phyloP scores from a whole-genome alignment of 2,329 filamentous ascomycete genomes.

The Beauveria varroae region DNA sequence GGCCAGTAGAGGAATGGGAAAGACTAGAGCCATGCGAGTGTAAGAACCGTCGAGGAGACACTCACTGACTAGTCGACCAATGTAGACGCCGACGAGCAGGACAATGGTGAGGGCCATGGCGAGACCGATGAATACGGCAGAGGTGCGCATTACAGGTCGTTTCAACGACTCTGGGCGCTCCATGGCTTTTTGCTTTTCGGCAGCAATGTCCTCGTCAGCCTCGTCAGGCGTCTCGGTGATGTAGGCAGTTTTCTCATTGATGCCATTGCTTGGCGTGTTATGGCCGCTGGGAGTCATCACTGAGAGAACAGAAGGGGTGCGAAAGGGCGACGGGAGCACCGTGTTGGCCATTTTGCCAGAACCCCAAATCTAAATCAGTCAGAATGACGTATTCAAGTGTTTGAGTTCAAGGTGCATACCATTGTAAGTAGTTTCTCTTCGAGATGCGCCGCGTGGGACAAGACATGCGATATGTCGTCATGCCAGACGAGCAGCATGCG shows the following conservation, averaged over 20 bases:
- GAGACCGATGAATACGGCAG: conserved; percentile 31
- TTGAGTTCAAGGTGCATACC: conserved; percentile 20
- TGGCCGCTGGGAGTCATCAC: conserved; percentile 1
- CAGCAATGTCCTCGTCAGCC: conserved; percentile 12
- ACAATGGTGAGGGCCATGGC: conserved; percentile 29
- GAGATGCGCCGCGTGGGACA: conserved; percentile 28
- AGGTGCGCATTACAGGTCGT: conserved; percentile 30
- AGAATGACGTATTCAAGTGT: conserved; percentile 13
- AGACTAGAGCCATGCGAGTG: conserved; percentile 29
- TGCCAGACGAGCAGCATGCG: conserved; percentile 36
- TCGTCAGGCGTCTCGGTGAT: conserved; percentile 13
- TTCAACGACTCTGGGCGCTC: conserved; percentile 31
- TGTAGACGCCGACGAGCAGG: conserved; percentile 29
- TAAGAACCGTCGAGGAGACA: conserved; percentile 31
- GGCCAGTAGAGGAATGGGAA: conserved; percentile 29
- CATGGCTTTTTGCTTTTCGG: conserved; percentile 17
- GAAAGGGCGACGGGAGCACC: not conserved
- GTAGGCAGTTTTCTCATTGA: conserved; percentile 14
- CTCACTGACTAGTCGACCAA: conserved; percentile 30
- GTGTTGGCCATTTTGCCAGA: not conserved
- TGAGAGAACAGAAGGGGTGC: not conserved
- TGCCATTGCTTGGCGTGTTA: not conserved
- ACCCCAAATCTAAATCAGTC: conserved; percentile 11
- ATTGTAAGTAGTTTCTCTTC: conserved; percentile 26
- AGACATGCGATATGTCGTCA: conserved; percentile 31